Base-by-base conservation (phyloP, 2,329 filamentous ascomycete genomes). In the Didymella lethalis region DNA sequence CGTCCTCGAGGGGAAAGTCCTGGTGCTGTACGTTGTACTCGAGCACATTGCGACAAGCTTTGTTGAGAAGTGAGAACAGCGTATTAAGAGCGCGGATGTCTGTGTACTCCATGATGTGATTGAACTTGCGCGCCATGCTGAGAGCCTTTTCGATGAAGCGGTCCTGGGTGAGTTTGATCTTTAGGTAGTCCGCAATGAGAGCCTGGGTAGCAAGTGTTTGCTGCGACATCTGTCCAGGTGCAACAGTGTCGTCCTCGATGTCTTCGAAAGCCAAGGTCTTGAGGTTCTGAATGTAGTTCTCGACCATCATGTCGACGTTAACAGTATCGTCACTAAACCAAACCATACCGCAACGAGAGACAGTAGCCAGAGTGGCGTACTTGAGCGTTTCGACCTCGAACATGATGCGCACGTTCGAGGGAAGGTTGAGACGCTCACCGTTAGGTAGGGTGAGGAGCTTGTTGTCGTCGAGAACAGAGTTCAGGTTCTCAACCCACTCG, bases 301-400 rank as follows among this genome's bases (percentile, higher is more conserved):
- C 84, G 40, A 98, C 90, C 88, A 98, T 91, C 90, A 99, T 97
- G 65, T 86, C 86, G 1, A 94, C 87, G 31, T 92, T 94, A 40
- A 99, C 94, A 28, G 93, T 98, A 73, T 99, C 96, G 71, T 97
- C 94, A 75, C 93, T 99, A 81, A 98, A 99, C 95, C 95, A 99
- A 14, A 99, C 96, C 95, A 99, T 99, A 84, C 95, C 95, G 77
- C 95, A 99, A 80, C 95, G 93, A 88, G 91, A 96, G 73, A 99
- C 95, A n/a, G 95, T 99, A 55, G 95, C 95, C 44, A 99, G 86
- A 0, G 95, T 99, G 36, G 95, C 95, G 75, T 99, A 99, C 75
- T 96, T 97, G 60, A 99, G 84, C 3, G 90, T 98, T 80, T 99
- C 96, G 34, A 99, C 95, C 81, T 99, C 95, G 72, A 99, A 99